Base-by-base conservation (phyloP, 345 rosid genomes). In the Eucalyptus urophylla region DNA sequence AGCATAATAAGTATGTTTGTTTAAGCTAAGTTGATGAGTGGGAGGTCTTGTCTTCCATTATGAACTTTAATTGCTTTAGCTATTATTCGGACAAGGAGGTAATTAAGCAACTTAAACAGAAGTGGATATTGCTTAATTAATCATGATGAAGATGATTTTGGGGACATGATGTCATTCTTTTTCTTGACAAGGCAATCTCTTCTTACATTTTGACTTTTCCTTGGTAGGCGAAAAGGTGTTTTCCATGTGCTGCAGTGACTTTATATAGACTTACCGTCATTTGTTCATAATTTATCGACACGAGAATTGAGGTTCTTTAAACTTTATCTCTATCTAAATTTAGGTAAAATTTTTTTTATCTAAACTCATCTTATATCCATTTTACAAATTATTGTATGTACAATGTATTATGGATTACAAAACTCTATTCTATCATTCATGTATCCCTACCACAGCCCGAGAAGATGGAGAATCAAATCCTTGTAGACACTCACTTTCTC, bases 271-370 rank as follows among this genome's bases (percentile, higher is more conserved):
- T 37, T 8, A n/a, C 6, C 15, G 21, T n/a, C 40, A 14, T 65
- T n/a, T n/a, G 37, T 65, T 65, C 21, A 2, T n/a, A 65, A 1
- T 65, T n/a, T 15, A 7, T n/a, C 0, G 21, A 7, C 1, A 7
- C 11, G 40, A 65, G 40, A 2, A n/a, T 65, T 2, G 6, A n/a
- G 21, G 5, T 65, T 65, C 9, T 65, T 65, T 14, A n/a, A 65
- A 65, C 6, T n/a, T n/a, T 65, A n/a, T 65, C 37, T 14, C 31
- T n/a, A 65, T 65, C 21, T 65, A 10, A 65, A 65, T 65, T 65
- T 65, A 4, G 21, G 76, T 14, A 65, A n/a, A 14, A 14, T 4
- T n/a, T 14, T 65, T 51, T 54, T 56, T 9, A 56, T 56, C 14
- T 56, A 1, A 0, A 22, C 29, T 56, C 14, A 4, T 56, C 29